Base-by-base conservation (phyloP, 768 basidiomycete genomes). In the Calocybe indica region DNA sequence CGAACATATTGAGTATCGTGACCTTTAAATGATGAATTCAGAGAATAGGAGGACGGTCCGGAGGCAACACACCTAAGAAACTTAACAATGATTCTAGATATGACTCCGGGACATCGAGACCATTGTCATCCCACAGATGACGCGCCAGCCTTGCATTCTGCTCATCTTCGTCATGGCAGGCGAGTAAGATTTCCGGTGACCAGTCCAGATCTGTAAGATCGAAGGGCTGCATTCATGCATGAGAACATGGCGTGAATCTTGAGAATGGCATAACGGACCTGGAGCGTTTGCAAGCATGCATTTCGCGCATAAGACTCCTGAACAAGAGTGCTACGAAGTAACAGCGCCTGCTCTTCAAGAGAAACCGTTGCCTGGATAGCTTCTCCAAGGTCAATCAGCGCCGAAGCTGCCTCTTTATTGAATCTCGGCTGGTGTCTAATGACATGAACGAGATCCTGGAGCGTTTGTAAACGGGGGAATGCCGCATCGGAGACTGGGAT, bases 141-240 rank as follows among this genome's bases (percentile, higher is more conserved):
- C 70, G 68, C 11, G 94, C 93, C 36, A 97, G 69, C 43, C 85
- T 74, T 0, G 82, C 82, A 55, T 94, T 97, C 58, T 94, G 91
- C 56, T 92, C 91, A 45, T 81, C 83, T 7, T 76, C 72, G 50
- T 98, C 96, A 55, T 97, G 92, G 45, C 79, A 83, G 4, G 88
- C 88, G 35, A 97, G 75, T 83, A 91, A 90, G 1, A 99, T 64
- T 60, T 89, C 83, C 0, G 88, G 80, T 2, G 87, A 89, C 87
- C 93, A 99, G 51, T 96, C 93, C 34, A 92, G 62, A 41, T 98
- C 95, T 0, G 94, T 97, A 40, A 98, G 64, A 65, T 98, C 96
- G 54, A 98, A 86, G 0, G 93, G 87, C 91, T 97, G 50, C 22
- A 4, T 1, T 13, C 11, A 32, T 31, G 30, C 2, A 46, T 37